Evolutionary conservation across 140 eudicot species (phyloP), one percentile per base, ranked within the genome.

Genomic region (Ambrosia hybrid): DNA sequence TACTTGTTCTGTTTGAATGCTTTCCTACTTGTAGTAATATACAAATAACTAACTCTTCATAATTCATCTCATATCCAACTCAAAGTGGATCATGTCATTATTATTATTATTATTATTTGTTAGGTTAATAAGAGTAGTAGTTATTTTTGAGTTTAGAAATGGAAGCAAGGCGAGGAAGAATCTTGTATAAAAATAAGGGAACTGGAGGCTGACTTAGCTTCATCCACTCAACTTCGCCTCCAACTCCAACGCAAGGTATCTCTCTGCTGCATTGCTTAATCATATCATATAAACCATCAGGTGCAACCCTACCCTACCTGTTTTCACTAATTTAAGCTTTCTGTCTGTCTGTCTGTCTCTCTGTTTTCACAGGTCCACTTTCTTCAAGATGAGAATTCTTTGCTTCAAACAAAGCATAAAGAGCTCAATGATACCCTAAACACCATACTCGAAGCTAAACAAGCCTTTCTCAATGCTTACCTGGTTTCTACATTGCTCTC

Each of bases 341-440:
- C 30, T 21, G 30, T 21, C 30, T 21, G 30, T 21, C 30, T 21
- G n/a, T n/a, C n/a, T n/a, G n/a, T n/a, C n/a, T n/a, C 30, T 21
- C 30, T 21, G 30, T 21, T 21, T 21, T 21, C 30, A 21, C 30
- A 21, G 30, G 30, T 21, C 64, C 8, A 43, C 65, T 76, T 67
- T 64, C 89, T 85, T 68, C 85, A 85, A 76, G 81, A 75, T 51
- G 95, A 85, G 64, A 88, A 88, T 68, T 70, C 63, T 59, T 52
- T 88, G 82, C 84, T 83, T 67, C 84, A 85, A 76, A 77, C 34
- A 69, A 85, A 85, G 79, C 95, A 83, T 73, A 85, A 74, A 62
- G 84, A 88, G 64, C 82, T 81, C 73, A 84, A 21, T 83, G 59
- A 76, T 73, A 85, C 91, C 63, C 70, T 88, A 51, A 58, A 59